A percentile compares a stretch with the other conserved stretches of the same genome.
These are phyloP conservation scores for Boeremia exigua DNA, from an alignment of 2,329 filamentous ascomycete species.

Conservation along the genomic window DNA sequence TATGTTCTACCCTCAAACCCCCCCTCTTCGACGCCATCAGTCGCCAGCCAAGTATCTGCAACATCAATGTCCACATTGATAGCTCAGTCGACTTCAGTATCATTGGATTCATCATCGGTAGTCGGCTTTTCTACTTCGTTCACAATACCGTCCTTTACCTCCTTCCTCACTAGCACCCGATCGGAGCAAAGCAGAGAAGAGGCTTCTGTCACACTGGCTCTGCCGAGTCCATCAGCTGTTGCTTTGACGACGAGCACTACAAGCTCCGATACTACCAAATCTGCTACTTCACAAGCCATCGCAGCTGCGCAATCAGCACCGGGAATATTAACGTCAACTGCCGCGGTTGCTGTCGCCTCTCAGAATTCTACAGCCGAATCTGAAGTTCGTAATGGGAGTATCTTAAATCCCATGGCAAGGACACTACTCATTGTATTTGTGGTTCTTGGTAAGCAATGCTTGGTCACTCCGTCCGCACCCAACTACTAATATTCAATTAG, in stretches of 20 bases:
- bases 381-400: neutral
- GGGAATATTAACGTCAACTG: neutral
- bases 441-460: conserved; percentile 2
- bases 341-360: neutral
- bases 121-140: neutral
- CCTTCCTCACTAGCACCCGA: conserved; percentile 8
- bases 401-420: conserved; percentile 4
- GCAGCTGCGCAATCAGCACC: neutral
- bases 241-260: neutral
- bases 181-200: conserved; percentile 3
- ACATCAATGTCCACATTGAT: neutral
- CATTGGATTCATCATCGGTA: neutral
- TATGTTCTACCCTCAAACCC: neutral
- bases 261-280: neutral
- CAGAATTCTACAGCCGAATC: neutral
- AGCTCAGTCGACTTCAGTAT: neutral
- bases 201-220: neutral
- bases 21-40: neutral
- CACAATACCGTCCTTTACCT: neutral
- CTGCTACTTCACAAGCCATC: neutral
- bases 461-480: too few relatives aligned
- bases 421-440: conserved; percentile 5
- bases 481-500: neutral
- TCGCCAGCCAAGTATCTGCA: neutral
- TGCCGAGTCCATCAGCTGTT: neutral